Conservation (phyloP, 768 basidiomycete species). For the Lactarius indigo region DNA sequence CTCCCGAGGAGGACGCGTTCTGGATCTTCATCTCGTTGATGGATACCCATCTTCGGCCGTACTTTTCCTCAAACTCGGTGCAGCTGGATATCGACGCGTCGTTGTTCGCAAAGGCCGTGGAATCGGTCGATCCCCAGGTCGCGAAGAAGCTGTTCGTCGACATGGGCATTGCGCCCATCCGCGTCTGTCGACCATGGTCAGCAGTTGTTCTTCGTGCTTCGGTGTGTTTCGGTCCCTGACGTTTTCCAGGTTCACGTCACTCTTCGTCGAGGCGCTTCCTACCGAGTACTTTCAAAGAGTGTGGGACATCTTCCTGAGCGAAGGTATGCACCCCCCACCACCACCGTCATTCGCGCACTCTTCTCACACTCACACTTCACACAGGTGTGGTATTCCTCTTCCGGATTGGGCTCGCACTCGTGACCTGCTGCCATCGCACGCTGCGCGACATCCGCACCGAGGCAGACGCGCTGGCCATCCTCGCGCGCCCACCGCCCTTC, state of each 20-base stretch:
- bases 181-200: slow-evolving; percentile 64
- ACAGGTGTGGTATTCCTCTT: slow-evolving; percentile 69
- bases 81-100: slow-evolving; percentile 77
- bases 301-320: slow-evolving; percentile 81
- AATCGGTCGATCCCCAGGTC: slow-evolving; percentile 52
- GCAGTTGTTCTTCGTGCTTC: slow-evolving; percentile 21
- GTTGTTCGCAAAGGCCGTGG: slow-evolving; percentile 68
- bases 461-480: slow-evolving; percentile 44
- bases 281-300: slow-evolving; percentile 63
- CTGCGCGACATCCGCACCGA: slow-evolving; percentile 51
- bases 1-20: slow-evolving; percentile 86
- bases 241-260: slow-evolving; percentile 57
- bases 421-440: slow-evolving; percentile 55
- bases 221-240: slow-evolving; percentile 1
- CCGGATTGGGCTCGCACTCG: slow-evolving; percentile 66
- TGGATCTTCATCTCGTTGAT: slow-evolving; percentile 88
- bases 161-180: slow-evolving; percentile 53
- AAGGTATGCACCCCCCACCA: slow-evolving; percentile 55
- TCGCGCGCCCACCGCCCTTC: slow-evolving; percentile 49
- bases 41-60: slow-evolving; percentile 77
- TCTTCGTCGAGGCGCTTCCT: slow-evolving; percentile 69
- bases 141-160: slow-evolving; percentile 67
- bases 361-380: neutral
- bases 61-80: slow-evolving; percentile 56
- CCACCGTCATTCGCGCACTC: neutral